These are phyloP conservation scores for Ramaria rubella DNA, from an alignment of 768 basidiomycete species.

Conservation along the genomic window DNA sequence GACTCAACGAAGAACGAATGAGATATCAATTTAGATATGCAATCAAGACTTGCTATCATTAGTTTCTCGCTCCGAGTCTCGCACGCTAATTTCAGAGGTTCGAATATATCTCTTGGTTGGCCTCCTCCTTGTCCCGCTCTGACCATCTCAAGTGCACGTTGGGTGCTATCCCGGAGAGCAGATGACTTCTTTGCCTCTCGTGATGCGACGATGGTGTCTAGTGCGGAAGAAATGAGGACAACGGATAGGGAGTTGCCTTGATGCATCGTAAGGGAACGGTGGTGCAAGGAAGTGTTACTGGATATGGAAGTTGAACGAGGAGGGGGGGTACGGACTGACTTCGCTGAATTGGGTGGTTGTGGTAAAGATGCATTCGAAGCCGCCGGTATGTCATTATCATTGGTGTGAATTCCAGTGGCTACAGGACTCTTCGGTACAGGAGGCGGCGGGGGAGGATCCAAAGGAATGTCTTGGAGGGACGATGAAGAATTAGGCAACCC, in stretches of 20 bases:
- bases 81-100: constrained; percentile 93
- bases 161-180: constrained; percentile 77
- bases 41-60: constrained; percentile 94
- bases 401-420: neutral
- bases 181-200: constrained; percentile 81
- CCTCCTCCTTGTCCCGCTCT: constrained; percentile 68
- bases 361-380: neutral
- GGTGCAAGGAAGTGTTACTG: constrained; percentile 17
- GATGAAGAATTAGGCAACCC: neutral
- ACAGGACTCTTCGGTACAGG: constrained; percentile 7
- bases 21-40: constrained; percentile 94
- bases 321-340: neutral
- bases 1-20: constrained; percentile 92
- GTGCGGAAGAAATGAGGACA: constrained; percentile 74
- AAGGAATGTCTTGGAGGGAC: constrained; percentile 7
- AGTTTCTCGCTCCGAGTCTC: constrained; percentile 91
- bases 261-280: constrained; percentile 32
- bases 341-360: constrained; percentile 1
- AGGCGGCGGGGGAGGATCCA: constrained; percentile 8
- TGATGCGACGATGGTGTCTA: constrained; percentile 80
- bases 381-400: neutral
- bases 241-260: constrained; percentile 70
- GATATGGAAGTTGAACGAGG: constrained; percentile 8
- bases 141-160: constrained; percentile 77
- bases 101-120: constrained; percentile 81